A percentile compares a stretch with the other conserved stretches of the same genome.
Conservation (phyloP, 2,329 filamentous ascomycete genomes). For the Dactylella cylindrospora region DNA sequence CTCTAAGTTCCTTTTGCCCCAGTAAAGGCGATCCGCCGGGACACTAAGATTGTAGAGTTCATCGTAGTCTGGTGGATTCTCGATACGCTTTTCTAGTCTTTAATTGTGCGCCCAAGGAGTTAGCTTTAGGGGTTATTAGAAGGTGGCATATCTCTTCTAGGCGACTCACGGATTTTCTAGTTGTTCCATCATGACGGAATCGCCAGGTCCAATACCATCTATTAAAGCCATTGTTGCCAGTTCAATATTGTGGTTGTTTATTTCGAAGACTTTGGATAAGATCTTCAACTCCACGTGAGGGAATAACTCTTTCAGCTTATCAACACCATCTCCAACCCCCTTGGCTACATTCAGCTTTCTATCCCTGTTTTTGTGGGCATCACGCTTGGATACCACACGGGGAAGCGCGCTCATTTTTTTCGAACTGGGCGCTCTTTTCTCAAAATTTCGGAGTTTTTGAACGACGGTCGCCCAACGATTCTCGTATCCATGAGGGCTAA, state of each 20-base stretch:
- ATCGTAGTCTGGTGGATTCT: too few relatives aligned
- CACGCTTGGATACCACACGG: constrained; percentile 1
- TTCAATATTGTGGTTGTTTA: constrained; percentile 27
- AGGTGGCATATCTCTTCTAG: too few relatives aligned
- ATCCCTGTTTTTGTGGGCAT: too few relatives aligned
- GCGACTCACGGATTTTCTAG: too few relatives aligned
- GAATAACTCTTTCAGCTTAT: constrained; percentile 20
- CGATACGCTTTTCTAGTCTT: too few relatives aligned
- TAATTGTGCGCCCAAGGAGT: too few relatives aligned
- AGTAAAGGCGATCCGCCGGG: constrained; percentile 14
- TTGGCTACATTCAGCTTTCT: neutral
- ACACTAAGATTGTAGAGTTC: constrained; percentile 22
- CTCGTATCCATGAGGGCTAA: constrained; percentile 10
- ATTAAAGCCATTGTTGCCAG: constrained; percentile 21
- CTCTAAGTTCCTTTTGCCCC: constrained; percentile 18
- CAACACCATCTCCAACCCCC: neutral
- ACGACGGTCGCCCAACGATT: constrained; percentile 32
- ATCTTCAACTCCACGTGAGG: constrained; percentile 1
- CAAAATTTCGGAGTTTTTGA: constrained; percentile 12
- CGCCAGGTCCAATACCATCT: neutral
- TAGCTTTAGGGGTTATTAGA: too few relatives aligned
- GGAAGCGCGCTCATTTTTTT: constrained; percentile 18
- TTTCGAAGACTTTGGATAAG: constrained; percentile 9
- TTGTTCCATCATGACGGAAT: neutral
- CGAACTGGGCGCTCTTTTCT: neutral